phyloP scores from a whole-genome alignment of 1,284 basidiomycete genomes.

The Cryptococcus sp. region DNA sequence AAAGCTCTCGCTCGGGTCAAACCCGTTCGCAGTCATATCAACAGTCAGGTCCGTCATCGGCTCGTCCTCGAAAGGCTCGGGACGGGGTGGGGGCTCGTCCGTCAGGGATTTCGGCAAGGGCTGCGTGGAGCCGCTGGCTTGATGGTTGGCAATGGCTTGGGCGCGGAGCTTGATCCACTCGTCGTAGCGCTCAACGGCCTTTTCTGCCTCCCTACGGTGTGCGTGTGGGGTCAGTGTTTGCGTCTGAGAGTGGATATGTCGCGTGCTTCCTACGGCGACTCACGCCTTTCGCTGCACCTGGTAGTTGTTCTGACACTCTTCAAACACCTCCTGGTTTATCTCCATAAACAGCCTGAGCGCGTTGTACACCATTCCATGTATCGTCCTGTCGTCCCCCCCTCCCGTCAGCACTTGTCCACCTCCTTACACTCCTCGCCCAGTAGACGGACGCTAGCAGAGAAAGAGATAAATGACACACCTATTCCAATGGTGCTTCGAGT shows the following conservation, averaged over 20 bases:
- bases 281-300: conserved; percentile 82
- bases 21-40: conserved; percentile 77
- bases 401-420: conserved; percentile 4
- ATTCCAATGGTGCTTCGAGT: conserved; percentile 98
- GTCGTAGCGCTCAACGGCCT: conserved; percentile 72
- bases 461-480: conserved; percentile 58
- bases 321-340: conserved; percentile 94
- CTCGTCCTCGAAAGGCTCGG: conserved; percentile 70
- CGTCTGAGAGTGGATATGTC: background rate
- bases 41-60: conserved; percentile 81
- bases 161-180: conserved; percentile 78
- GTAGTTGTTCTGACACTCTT: conserved; percentile 90
- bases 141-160: conserved; percentile 66
- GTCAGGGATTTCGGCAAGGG: conserved; percentile 65
- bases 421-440: too few species aligned
- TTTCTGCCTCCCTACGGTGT: conserved; percentile 69
- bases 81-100: conserved; percentile 63
- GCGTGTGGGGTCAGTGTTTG: background rate
- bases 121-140: conserved; percentile 60
- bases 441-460: too few species aligned
- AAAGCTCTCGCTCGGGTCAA: conserved; percentile 61
- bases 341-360: conserved; percentile 99
- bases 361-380: conserved; percentile 99
- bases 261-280: too few species aligned
- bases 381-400: conserved; percentile 67